These are phyloP conservation scores for Colletotrichum truncatum DNA, from an alignment of 2,329 filamentous ascomycete genomes.

Conservation along the genomic window DNA sequence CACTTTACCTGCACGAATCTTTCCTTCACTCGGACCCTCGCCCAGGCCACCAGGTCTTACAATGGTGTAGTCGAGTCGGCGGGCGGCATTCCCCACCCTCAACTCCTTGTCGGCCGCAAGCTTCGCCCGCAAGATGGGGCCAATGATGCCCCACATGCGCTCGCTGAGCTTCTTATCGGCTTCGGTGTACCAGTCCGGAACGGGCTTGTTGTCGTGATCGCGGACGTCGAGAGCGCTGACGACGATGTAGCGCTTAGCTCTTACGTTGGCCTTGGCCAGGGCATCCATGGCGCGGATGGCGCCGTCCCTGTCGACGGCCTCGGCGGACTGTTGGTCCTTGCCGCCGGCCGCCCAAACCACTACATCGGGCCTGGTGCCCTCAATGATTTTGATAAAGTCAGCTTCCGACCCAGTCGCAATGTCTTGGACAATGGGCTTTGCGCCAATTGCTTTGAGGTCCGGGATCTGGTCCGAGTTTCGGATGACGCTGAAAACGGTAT, in stretches of 20 bases:
- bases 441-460: conserved; percentile 48
- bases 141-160: conserved; percentile 48
- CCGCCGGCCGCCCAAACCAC: conserved; percentile 44
- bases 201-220: conserved; percentile 44
- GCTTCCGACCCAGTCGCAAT: conserved; percentile 48
- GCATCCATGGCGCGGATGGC: conserved; percentile 57
- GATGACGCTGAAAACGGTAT: conserved; percentile 39
- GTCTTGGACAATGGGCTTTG: conserved; percentile 51
- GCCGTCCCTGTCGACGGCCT: conserved; percentile 53
- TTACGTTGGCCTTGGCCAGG: conserved; percentile 44
- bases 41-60: conserved; percentile 50
- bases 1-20: conserved; percentile 51
- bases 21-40: conserved; percentile 47
- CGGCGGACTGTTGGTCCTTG: conserved; percentile 48
- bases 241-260: conserved; percentile 52
- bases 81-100: conserved; percentile 44
- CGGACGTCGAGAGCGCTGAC: conserved; percentile 55
- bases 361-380: conserved; percentile 39
- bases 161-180: conserved; percentile 44
- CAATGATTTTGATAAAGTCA: conserved; percentile 47
- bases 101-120: conserved; percentile 50
- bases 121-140: conserved; percentile 51
- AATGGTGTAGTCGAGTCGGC: conserved; percentile 54
- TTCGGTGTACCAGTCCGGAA: conserved; percentile 54
- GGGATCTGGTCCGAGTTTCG: conserved; percentile 41